phyloP scores from a whole-genome alignment of 305 asterid species.

The Ruellia speciosa region DNA sequence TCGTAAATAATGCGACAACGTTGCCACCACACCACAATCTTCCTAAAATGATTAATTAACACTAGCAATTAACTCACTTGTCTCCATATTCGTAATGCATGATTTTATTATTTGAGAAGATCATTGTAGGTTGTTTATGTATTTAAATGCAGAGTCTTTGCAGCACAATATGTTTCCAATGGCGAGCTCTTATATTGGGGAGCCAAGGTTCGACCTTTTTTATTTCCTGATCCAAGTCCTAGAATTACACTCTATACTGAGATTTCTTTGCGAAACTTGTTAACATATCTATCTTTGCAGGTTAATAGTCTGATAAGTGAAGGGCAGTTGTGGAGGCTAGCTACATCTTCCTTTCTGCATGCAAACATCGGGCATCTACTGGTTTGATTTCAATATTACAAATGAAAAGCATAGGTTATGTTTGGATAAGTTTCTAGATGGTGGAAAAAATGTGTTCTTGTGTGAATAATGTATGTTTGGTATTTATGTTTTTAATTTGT shows the following conservation, averaged over 20 bases:
- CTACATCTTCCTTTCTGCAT: slow-evolving; percentile 75
- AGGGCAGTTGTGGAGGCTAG: slow-evolving; percentile 91
- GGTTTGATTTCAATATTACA: slow-evolving; percentile 40
- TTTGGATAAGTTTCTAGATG: neutral
- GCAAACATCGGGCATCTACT: slow-evolving; percentile 73
- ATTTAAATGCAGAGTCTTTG: slow-evolving; percentile 46
- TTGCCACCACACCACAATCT: neutral
- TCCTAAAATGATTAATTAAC: neutral
- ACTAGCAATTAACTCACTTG: neutral
- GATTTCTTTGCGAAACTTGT: slow-evolving; percentile 15
- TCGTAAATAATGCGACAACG: neutral
- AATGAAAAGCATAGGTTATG: slow-evolving; percentile 11
- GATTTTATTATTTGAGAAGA: slow-evolving; percentile 15
- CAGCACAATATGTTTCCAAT: slow-evolving; percentile 54
- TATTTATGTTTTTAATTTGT: neutral
- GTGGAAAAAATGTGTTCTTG: neutral
- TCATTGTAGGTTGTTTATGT: slow-evolving; percentile 18
- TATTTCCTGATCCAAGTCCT: slow-evolving; percentile 5
- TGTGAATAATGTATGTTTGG: neutral
- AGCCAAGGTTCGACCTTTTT: slow-evolving; percentile 36
- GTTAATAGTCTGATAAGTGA: slow-evolving; percentile 66
- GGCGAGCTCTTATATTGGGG: slow-evolving; percentile 51
- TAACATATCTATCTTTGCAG: slow-evolving; percentile 34
- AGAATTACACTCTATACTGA: slow-evolving; percentile 11
- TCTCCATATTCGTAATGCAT: slow-evolving; percentile 1